Evolutionary conservation across 805 yeast genomes (phyloP), one percentile per base, ranked within the genome.

Genomic region (Lipomyces orientalis): DNA sequence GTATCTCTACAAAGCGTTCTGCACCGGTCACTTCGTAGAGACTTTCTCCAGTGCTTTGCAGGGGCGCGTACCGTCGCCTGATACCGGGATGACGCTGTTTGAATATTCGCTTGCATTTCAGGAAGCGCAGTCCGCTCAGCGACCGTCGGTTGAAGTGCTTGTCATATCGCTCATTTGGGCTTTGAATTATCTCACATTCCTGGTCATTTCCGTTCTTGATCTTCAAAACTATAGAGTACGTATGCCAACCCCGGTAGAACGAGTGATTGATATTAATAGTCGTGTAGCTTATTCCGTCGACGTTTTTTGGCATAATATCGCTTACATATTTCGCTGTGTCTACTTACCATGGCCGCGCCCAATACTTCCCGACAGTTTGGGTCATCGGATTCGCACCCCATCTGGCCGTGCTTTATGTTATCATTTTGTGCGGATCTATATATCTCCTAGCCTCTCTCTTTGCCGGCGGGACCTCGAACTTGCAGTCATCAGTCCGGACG

Each of bases 31-130:
- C 74, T 87, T 88, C 62, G 76, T 87, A 16, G 94, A 90, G 76
- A 86, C 91, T 0, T 87, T 89, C 73, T 80, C 87, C 9, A 81
- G 89, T 2, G 86, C 85, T 34, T 81, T 87, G 8, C 82, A 83
- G 64, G 90, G 90, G 9, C 80, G 80, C 55, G 77, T 79, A 33
- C 90, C 91, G 7, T 81, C 83, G 64, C 83, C 86, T 25, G 93
- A 89, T 64, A 84, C 88, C 16, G 91, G 91, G 0, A 80, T 90
- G 70, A 88, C 95, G 0, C 78, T 90, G 46, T 89, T 90, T 77
- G 95, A 90, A 76, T 89, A 87, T 73, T 88, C 94, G 3, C 76
- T 89, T 16, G 90, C 91, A 12, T 89, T 89, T 74, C 93, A 90
- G 73, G 95, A 90, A 72, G 87, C 84, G 65, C 89, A 84, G 75